A percentile compares a stretch with the other conserved stretches of the same genome.
Evolutionary conservation across 2,329 filamentous ascomycete genomes (phyloP).

Genomic region (Dryadomyces sulphureus): DNA sequence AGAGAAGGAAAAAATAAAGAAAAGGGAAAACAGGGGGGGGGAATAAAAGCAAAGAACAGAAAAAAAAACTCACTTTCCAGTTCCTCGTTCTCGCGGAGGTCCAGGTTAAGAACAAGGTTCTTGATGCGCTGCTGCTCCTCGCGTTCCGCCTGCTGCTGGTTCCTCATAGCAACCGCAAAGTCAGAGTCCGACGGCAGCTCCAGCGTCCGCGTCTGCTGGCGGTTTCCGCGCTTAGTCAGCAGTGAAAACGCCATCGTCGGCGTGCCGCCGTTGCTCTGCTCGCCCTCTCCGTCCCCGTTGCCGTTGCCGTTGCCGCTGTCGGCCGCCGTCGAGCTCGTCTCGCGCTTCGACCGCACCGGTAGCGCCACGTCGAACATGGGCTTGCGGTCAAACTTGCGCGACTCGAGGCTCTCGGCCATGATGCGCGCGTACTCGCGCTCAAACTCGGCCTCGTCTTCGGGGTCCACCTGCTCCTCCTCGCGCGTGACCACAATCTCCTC

Average conservation of each 20-base stretch:
- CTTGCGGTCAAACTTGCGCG: conserved; percentile 90
- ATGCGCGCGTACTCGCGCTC: conserved; percentile 96
- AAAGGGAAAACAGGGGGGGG: conserved; percentile 13
- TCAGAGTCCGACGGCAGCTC: conserved; percentile 81
- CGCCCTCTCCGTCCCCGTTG: not conserved
- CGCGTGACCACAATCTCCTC: conserved; percentile 80
- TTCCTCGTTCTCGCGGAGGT: conserved; percentile 73
- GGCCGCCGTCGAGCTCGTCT: conserved; percentile 21
- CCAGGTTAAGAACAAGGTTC: conserved; percentile 90
- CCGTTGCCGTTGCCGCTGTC: not conserved
- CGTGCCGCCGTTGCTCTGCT: conserved; percentile 10
- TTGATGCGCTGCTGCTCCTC: conserved; percentile 99
- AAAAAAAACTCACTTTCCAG: conserved; percentile 49
- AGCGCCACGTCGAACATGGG: conserved; percentile 90
- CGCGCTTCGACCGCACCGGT: conserved; percentile 68
- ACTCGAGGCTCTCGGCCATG: conserved; percentile 95
- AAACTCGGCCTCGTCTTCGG: conserved; percentile 91
- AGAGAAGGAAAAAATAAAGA: conserved; percentile 27
- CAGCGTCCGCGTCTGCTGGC: conserved; percentile 89
- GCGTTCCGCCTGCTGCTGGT: conserved; percentile 82
- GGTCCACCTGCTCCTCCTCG: conserved; percentile 78
- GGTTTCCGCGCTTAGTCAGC: conserved; percentile 89
- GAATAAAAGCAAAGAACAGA: not conserved
- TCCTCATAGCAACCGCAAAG: conserved; percentile 92
- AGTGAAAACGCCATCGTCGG: conserved; percentile 93